Percentiles rank a stretch among this genome's conserved stretches.
phyloP scores from a whole-genome alignment of 2,329 filamentous ascomycete species.

The Cladosporium colombiae region DNA sequence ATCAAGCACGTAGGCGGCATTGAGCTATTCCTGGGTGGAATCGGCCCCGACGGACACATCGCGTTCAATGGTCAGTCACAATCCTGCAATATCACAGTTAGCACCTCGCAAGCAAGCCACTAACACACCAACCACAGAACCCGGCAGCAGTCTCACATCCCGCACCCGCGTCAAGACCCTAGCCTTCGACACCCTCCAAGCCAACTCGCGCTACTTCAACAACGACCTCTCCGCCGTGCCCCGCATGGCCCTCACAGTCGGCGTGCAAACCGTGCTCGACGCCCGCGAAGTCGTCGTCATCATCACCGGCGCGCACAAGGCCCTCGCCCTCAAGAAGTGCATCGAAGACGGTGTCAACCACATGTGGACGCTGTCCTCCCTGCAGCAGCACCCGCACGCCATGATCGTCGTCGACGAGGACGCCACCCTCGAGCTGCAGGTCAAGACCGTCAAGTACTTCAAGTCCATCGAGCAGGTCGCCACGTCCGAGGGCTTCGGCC shows the following conservation, averaged over 20 bases:
- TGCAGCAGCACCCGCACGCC: constrained; percentile 78
- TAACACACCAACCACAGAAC: constrained; percentile 77
- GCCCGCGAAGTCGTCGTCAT: constrained; percentile 80
- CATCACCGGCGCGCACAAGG: constrained; percentile 78
- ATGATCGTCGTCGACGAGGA: constrained; percentile 85
- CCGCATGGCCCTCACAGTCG: constrained; percentile 80
- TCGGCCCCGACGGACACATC: constrained; percentile 84
- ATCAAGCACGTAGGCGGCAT: constrained; percentile 76
- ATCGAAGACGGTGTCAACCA: constrained; percentile 83
- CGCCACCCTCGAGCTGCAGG: constrained; percentile 51
- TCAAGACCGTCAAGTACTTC: constrained; percentile 51
- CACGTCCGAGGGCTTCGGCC: constrained; percentile 46
- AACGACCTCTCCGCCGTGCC: constrained; percentile 74
- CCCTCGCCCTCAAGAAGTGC: constrained; percentile 74
- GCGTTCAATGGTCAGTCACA: constrained; percentile 66
- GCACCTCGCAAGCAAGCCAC: constrained; percentile 64
- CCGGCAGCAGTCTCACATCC: constrained; percentile 74
- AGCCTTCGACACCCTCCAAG: constrained; percentile 82
- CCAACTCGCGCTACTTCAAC: constrained; percentile 81
- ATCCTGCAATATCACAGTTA: neutral
- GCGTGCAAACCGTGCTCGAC: constrained; percentile 80
- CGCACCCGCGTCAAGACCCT: constrained; percentile 83
- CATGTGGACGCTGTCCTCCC: constrained; percentile 83
- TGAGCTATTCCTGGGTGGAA: constrained; percentile 81
- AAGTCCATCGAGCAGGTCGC: constrained; percentile 53